These are phyloP conservation scores for Rubroboletus pulcherrimus DNA, from an alignment of 768 basidiomycete genomes.

Conservation along the genomic window DNA sequence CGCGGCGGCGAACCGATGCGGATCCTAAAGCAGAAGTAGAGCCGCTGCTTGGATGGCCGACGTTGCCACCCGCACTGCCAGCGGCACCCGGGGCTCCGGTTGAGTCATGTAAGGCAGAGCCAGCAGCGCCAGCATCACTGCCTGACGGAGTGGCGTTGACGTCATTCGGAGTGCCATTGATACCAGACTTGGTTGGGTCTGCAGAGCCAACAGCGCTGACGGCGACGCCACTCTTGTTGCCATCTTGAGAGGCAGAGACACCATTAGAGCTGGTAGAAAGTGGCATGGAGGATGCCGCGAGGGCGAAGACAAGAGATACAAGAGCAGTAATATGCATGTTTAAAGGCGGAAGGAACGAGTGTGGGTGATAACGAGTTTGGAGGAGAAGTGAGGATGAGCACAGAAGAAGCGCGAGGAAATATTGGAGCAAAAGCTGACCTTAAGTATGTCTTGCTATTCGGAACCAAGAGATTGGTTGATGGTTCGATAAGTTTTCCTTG, in stretches of 20 bases:
- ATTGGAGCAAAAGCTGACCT: not conserved
- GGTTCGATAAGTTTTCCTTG: not conserved
- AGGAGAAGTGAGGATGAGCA: not conserved
- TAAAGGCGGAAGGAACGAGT: not conserved
- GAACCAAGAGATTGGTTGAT: not conserved
- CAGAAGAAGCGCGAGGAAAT: not conserved
- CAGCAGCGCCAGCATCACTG: too few species aligned
- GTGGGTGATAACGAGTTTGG: constrained; percentile 3
- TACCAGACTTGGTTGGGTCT: too few species aligned
- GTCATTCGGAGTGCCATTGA: too few species aligned
- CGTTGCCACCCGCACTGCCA: not conserved
- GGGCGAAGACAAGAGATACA: constrained; percentile 6
- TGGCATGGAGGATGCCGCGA: constrained; percentile 8
- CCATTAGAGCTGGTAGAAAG: not conserved
- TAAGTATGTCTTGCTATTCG: not conserved
- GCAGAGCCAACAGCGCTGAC: too few species aligned
- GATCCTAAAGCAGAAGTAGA: not conserved
- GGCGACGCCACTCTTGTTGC: too few species aligned
- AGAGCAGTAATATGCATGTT: constrained; percentile 11
- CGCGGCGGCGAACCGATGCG: not conserved
- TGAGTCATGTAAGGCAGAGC: too few species aligned
- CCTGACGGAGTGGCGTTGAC: too few species aligned
- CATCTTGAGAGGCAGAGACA: not conserved
- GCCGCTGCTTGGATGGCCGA: too few species aligned
- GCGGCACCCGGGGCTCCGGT: accelerated